Conservation (phyloP, 2,329 filamentous ascomycete species). For the Alternaria alternata region DNA sequence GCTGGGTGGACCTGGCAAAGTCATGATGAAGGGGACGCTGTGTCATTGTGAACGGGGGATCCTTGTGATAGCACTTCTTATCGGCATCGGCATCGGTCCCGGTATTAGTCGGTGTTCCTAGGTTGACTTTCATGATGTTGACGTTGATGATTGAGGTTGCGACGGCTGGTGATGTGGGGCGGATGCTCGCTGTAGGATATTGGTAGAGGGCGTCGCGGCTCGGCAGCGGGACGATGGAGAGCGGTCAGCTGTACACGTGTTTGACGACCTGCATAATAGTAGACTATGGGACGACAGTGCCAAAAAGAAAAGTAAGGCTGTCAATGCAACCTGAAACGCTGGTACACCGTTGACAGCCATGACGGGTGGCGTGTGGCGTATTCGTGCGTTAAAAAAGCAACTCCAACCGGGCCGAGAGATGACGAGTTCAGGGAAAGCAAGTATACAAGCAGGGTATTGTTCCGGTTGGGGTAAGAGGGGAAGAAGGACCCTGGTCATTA, state of each 20-base stretch:
- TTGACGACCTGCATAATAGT: background rate
- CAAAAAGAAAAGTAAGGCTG: background rate
- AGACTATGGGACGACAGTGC: background rate
- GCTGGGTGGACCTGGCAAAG: background rate
- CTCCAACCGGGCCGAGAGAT: background rate
- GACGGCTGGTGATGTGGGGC: background rate
- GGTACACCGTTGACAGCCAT: background rate
- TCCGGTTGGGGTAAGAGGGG: background rate
- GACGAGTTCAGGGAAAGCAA: conserved; percentile 3
- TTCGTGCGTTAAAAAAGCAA: background rate
- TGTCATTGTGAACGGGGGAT: conserved; percentile 3
- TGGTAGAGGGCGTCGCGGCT: background rate
- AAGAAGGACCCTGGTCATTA: background rate
- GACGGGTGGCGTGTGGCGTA: background rate
- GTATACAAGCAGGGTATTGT: background rate
- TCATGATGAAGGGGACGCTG: background rate
- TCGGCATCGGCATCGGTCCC: conserved; percentile 1
- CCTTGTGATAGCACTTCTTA: background rate
- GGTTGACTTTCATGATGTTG: background rate
- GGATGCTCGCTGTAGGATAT: background rate
- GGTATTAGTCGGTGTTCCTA: background rate
- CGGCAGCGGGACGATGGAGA: background rate
- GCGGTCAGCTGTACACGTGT: conserved; percentile 3
- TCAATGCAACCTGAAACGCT: conserved; percentile 1
- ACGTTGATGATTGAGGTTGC: background rate